Evolutionary conservation across 306 rosid species (phyloP).

Genomic region (Castanopsis chinensis): DNA sequence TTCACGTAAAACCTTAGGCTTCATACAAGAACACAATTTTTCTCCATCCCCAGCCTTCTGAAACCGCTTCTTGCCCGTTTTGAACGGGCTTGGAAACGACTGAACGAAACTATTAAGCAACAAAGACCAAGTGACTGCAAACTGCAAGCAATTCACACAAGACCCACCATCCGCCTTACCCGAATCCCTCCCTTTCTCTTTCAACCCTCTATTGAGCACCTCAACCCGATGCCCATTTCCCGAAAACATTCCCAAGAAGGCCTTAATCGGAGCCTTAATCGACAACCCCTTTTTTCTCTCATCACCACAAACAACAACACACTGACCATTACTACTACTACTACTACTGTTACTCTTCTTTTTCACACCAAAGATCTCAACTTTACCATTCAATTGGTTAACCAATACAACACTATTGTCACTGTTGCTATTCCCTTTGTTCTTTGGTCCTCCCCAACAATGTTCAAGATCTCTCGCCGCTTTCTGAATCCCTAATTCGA

Average conservation of each 20-base stretch:
- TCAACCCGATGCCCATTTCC: conserved; percentile 45
- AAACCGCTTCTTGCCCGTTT: conserved; percentile 60
- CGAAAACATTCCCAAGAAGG: conserved; percentile 58
- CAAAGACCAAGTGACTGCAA: conserved; percentile 79
- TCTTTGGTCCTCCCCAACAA: conserved; percentile 63
- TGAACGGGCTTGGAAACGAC: conserved; percentile 81
- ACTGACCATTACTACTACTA: conserved; percentile 21
- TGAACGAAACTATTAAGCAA: conserved; percentile 67
- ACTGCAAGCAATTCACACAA: conserved; percentile 75
- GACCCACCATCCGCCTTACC: conserved; percentile 54
- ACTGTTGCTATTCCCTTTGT: conserved; percentile 5
- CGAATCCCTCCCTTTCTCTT: conserved; percentile 40
- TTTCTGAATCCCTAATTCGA: conserved; percentile 71
- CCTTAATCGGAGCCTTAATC: conserved; percentile 66
- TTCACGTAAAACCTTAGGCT: conserved; percentile 49
- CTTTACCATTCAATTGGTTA: conserved; percentile 25
- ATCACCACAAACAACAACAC: conserved; percentile 29
- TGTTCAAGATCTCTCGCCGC: conserved; percentile 90
- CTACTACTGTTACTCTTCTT: conserved; percentile 32
- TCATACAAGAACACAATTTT: conserved; percentile 43
- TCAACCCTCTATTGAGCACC: conserved; percentile 20
- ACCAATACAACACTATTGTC: conserved; percentile 42
- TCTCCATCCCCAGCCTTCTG: conserved; percentile 63
- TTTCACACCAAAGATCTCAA: conserved; percentile 63
- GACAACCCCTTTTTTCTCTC: conserved; percentile 57